A percentile compares a stretch with the other conserved stretches of the same genome.
phyloP scores from a whole-genome alignment of 2,329 filamentous ascomycete species.

The Arthrinium phaeospermum region DNA sequence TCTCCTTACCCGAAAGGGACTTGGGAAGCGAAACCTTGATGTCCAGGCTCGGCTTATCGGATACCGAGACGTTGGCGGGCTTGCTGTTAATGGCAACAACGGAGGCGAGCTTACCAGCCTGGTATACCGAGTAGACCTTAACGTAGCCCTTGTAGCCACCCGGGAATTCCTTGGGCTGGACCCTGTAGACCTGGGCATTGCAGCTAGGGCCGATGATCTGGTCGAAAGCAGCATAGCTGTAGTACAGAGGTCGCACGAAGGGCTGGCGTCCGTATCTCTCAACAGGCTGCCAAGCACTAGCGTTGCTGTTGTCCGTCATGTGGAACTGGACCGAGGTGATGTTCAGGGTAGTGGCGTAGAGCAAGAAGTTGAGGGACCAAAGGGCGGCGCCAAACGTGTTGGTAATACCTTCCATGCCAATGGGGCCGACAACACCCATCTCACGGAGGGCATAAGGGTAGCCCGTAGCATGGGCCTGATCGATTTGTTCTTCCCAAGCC shows the following conservation, averaged over 20 bases:
- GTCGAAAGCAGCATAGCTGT: conserved; percentile 55
- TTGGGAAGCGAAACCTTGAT: conserved; percentile 47
- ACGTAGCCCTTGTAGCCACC: conserved; percentile 46
- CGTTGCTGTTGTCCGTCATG: conserved; percentile 59
- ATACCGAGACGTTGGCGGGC: conserved; percentile 45
- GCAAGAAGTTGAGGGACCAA: conserved; percentile 58
- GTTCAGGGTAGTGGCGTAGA: conserved; percentile 53
- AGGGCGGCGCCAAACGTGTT: conserved; percentile 55
- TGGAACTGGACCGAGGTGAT: conserved; percentile 56
- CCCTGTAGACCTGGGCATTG: conserved; percentile 48
- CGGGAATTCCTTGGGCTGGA: conserved; percentile 37
- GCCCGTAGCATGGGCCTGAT: conserved; percentile 45
- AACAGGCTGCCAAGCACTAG: conserved; percentile 55
- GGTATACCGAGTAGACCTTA: conserved; percentile 51
- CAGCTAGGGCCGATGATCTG: conserved; percentile 51
- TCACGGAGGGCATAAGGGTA: conserved; percentile 56
- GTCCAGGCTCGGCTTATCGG: conserved; percentile 44
- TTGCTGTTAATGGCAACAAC: conserved; percentile 53
- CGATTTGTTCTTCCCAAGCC: conserved; percentile 51
- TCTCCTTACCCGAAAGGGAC: conserved; percentile 44
- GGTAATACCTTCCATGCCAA: conserved; percentile 51
- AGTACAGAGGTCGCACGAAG: conserved; percentile 55
- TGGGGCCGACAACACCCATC: conserved; percentile 56
- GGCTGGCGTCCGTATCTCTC: conserved; percentile 44
- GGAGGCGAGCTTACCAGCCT: conserved; percentile 45